phyloP scores from a whole-genome alignment of 2,329 filamentous ascomycete species.

The Ophiostoma australiae region DNA sequence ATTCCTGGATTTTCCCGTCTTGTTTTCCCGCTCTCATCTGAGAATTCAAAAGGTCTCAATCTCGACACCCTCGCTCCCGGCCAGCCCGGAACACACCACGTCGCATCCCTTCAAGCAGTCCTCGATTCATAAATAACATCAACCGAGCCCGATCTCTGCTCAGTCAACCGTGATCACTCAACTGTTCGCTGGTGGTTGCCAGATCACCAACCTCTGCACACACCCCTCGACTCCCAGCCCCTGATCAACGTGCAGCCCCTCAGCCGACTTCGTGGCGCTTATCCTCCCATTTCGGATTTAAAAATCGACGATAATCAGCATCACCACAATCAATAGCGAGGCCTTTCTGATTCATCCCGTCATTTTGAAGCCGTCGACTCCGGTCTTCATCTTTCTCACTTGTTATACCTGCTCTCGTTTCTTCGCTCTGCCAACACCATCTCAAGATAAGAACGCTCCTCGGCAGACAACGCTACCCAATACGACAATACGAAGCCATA shows the following conservation, averaged over 20 bases:
- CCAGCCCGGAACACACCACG: not conserved
- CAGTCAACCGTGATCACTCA: not conserved
- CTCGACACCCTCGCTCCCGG: conserved; percentile 3
- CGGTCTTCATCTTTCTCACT: not conserved
- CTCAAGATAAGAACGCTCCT: not conserved
- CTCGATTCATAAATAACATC: not conserved
- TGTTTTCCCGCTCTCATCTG: not conserved
- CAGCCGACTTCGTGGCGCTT: not conserved
- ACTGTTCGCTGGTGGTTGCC: not conserved
- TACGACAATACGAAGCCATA: conserved; percentile 3
- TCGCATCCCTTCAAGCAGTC: not conserved
- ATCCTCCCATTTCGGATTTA: not conserved
- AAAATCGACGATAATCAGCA: not conserved
- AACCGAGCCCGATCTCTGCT: not conserved
- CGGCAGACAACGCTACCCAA: not conserved
- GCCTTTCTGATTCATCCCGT: not conserved
- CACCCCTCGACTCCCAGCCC: not conserved
- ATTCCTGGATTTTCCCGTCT: not conserved
- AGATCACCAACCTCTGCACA: not conserved
- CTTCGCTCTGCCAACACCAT: not conserved
- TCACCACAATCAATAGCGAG: not conserved
- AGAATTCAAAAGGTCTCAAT: not conserved
- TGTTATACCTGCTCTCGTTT: not conserved
- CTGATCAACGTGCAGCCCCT: conserved; percentile 7
- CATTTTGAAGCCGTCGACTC: not conserved